A percentile compares a stretch with the other conserved stretches of the same genome.
Conservation (phyloP, 345 rosid species). For the Turnera subulata region DNA sequence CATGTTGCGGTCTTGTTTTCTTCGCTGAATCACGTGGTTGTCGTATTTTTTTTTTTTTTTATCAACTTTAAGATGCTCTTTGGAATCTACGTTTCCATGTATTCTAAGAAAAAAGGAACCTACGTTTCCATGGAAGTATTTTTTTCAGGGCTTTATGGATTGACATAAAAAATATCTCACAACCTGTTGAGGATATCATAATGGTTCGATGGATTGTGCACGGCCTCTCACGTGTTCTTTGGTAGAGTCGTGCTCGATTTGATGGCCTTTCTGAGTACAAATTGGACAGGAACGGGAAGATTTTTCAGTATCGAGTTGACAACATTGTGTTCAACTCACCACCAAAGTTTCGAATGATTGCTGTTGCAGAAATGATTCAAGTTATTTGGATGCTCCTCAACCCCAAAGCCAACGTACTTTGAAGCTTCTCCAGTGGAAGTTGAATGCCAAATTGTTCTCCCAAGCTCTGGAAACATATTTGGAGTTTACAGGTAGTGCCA, state of each 20-base stretch:
- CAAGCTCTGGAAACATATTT: too few relatives aligned
- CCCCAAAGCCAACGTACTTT: conserved; percentile 74
- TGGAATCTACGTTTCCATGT: too few relatives aligned
- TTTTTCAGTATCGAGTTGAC: conserved; percentile 73
- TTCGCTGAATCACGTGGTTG: too few relatives aligned
- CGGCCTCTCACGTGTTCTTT: conserved; percentile 76
- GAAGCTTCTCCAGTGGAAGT: conserved; percentile 35
- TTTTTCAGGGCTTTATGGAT: conserved; percentile 74
- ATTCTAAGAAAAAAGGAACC: too few relatives aligned
- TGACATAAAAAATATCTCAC: conserved; percentile 64
- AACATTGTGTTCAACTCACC: conserved; percentile 68
- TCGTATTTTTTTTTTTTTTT: too few relatives aligned
- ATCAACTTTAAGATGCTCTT: too few relatives aligned
- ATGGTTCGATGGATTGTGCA: conserved; percentile 84
- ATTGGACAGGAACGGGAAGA: conserved; percentile 76
- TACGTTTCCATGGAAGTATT: conserved; percentile 73
- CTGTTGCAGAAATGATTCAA: conserved; percentile 60
- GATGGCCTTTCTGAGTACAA: conserved; percentile 88
- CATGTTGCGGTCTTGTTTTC: too few relatives aligned
- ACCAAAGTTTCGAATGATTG: conserved; percentile 53
- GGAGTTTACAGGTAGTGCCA: too few relatives aligned
- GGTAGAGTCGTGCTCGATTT: conserved; percentile 74
- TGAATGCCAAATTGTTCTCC: too few relatives aligned
- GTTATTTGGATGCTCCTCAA: conserved; percentile 63
- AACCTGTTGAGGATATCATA: conserved; percentile 59